Base-by-base conservation (phyloP, 345 rosid species). In the sweet orange (Citrus sinensis) region DNA sequence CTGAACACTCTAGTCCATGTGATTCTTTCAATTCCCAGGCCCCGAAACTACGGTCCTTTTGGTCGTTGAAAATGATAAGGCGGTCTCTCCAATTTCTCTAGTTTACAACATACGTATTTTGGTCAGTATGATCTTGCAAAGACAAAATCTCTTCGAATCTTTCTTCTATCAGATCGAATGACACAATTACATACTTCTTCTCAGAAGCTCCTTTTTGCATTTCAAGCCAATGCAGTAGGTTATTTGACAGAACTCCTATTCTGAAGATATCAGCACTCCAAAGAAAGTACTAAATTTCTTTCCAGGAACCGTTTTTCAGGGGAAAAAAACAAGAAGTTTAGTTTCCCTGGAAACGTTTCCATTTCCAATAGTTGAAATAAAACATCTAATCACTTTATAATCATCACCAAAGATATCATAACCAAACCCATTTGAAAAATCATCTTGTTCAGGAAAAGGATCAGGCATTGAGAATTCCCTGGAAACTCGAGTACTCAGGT, bases 191-290 rank as follows among this genome's bases (percentile, higher is more conserved):
- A 25, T 25, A 25, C 25, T 25, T 25, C 27, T 27, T 27, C 27
- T 27, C 27, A 27, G 27, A 67, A 67, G 8, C 27, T 10, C 40
- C 20, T n/a, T 16, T 42, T 30, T 22, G 25, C 6, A 17, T 75
- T 13, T 62, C 80, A 10, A 72, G 22, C 86, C 90, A 85, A 54
- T 77, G 80, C 40, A 87, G 72, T 22, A 77, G 58, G 11, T 86
- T 82, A 1, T 83, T 80, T 73, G 63, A 80, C 63, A 76, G 77
- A 30, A 77, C 67, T 51, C 81, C 86, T 68, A 74, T 49, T 65
- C 59, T 74, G 34, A 67, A 56, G 37, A 80, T 34, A 9, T 56
- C 49, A 17, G 30, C 22, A 34, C 25, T 76, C 24, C 40, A 68
- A 39, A 74, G 84, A n/a, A 60, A 39, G 67, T 71, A 74, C 71